Evolutionary conservation across 352 stramenopile species (phyloP), one percentile per base, ranked within the genome.

Genomic region (Pythium periplocum): DNA sequence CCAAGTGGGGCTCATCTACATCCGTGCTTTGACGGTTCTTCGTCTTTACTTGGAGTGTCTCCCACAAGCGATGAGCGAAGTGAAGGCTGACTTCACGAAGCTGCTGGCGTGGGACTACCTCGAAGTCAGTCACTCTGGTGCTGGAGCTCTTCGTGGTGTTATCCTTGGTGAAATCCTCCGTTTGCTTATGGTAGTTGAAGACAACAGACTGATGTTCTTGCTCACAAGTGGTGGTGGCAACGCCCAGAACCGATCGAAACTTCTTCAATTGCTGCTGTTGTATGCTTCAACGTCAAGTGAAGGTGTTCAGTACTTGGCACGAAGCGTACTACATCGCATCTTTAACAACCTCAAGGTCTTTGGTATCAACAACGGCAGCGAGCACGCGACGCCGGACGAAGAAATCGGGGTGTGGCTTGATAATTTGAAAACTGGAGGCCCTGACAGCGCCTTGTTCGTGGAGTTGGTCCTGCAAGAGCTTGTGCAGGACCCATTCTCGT

Each of bases 31-130:
- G 17, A 77, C 69, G 1, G 78, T 95, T 0, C 90, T 91, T 45
- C 75, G 78, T 4, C 56, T 88, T 9, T 95, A 95, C 49, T 49
- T 91, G 17, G 68, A 83, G 52, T 90, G 79, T 42, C 59, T 95
- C 6, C 81, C 83, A 1, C 68, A 86, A 9, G 56, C 71, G 2
- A 95, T 91, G 80, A 69, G 69, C 34, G 85, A 95, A 35, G 71
- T 87, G 7, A 95, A 95, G 59, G 69, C 88, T 38, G 85, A 95
- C 61, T 83, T 93, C 30, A 84, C 85, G 8, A 95, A 95, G 66
- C 68, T 87, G n/a, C 57, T 93, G 2, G 59, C 61, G 0, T 91
- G 76, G 75, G 59, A 67, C 11, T 73, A 73, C 37, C 63, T 92
- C 10, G 62, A 83, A 26, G 34, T 17, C 31, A n/a, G 6, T 63